Base-by-base conservation (phyloP, 202 grass and related monocot genomes). In the Panicum hallii region DNA sequence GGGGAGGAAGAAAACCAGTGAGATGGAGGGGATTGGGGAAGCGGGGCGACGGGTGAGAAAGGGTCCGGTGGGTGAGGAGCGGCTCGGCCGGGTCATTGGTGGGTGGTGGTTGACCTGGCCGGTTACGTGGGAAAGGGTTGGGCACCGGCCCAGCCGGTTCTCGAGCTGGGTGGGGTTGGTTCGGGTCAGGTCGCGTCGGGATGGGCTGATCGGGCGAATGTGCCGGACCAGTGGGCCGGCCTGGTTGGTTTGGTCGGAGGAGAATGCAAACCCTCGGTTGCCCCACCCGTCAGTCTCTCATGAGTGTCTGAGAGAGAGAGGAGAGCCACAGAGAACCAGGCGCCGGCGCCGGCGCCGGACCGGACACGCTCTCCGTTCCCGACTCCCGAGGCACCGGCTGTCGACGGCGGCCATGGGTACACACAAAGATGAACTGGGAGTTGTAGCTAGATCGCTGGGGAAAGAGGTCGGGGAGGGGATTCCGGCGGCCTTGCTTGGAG, bases 121-220 rank as follows among this genome's bases (percentile, higher is more conserved):
- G 26, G 0, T 13, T 53, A 22, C 6, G 14, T 0, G 0, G 14
- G 11, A 4, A 8, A 19, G 22, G 68, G 0, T 67, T 17, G 73
- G 63, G 14, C 41, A 41, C 76, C 72, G 74, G 74, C 13, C 63
- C 30, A 22, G 43, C n/a, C 88, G 88, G 79, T 90, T 86, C 79
- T 79, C 10, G 40, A 0, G 41, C 6, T 20, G 52, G 52, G 52
- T 10, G 16, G 16, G 3, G 16, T 70, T 52, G n/a, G 63, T 42
- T 22, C 65, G 75, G 20, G 41, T 60, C 46, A 45, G 14, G 30
- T 68, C 46, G 11, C n/a, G 9, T 26, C n/a, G 22, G 49, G 47
- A 3, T 64, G 54, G 76, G 67, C 66, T 50, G 44, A 9, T 34
- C 40, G n/a, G 49, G 16, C 9, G 30, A 30, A 7, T 40, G 65